Evolutionary conservation across 345 rosid genomes (phyloP).

Genomic region (Sonneratia caseolaris): DNA sequence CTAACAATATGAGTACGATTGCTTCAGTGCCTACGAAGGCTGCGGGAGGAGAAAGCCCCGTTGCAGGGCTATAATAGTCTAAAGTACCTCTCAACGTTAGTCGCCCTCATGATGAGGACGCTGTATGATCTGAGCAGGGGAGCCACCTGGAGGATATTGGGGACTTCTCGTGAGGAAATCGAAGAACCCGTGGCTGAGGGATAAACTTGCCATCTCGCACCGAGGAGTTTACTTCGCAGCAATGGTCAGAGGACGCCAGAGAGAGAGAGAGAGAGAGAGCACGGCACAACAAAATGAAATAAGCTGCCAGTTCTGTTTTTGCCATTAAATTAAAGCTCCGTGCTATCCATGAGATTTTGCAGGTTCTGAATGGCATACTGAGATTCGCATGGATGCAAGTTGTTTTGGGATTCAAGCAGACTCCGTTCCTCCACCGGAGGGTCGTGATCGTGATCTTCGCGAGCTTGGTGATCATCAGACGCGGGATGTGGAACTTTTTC

Average conservation of each 20-base stretch:
- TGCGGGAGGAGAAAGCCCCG: conserved; percentile 46
- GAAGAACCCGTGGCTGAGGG: conserved; percentile 72
- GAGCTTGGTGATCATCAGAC: conserved; percentile 63
- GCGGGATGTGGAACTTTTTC: conserved; percentile 86
- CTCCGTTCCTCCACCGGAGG: conserved; percentile 42
- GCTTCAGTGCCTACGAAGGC: conserved; percentile 46
- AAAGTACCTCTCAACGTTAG: conserved; percentile 52
- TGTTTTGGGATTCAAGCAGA: conserved; percentile 41
- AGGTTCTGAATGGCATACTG: conserved; percentile 54
- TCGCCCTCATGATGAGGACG: conserved; percentile 47
- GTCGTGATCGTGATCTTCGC: conserved; percentile 50
- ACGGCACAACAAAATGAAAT: neutral
- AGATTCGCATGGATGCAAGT: conserved; percentile 86
- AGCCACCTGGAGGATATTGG: conserved; percentile 41
- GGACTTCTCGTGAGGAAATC: conserved; percentile 54
- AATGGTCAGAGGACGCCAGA: conserved; percentile 32
- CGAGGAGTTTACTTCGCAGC: conserved; percentile 50
- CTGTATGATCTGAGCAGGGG: conserved; percentile 20
- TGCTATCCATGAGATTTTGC: conserved; percentile 2
- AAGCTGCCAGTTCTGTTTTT: neutral
- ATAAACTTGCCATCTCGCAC: conserved; percentile 48
- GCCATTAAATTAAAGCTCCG: neutral
- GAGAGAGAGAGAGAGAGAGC: neutral
- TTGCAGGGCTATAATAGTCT: conserved; percentile 34
- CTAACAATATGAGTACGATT: neutral